Conservation (phyloP, 768 basidiomycete genomes). For the Rubroboletus pulcherrimus region DNA sequence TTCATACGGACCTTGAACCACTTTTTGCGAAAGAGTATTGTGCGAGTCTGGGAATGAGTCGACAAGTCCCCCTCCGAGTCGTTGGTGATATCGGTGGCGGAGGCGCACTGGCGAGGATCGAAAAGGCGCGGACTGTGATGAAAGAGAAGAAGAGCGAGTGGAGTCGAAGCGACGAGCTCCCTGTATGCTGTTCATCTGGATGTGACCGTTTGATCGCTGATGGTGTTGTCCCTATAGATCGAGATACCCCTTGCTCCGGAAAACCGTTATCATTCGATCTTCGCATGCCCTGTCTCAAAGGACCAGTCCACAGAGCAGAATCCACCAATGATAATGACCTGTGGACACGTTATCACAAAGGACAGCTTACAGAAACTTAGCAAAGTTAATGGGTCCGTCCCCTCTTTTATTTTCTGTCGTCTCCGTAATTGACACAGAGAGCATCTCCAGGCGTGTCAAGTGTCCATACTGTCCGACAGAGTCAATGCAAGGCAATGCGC, state of each 20-base stretch:
- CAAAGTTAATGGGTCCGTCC: slow-evolving; percentile 76
- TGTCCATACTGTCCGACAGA: slow-evolving; percentile 96
- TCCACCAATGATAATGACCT: slow-evolving; percentile 96
- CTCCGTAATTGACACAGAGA: background rate
- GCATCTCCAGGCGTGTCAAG: slow-evolving; percentile 70
- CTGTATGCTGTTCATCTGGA: slow-evolving; percentile 44
- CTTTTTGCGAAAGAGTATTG: slow-evolving; percentile 90
- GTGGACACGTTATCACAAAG: slow-evolving; percentile 92
- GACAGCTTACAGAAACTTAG: slow-evolving; percentile 88
- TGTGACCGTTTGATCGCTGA: background rate
- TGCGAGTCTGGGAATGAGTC: slow-evolving; percentile 80
- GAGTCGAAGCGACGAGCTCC: slow-evolving; percentile 84
- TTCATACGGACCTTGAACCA: slow-evolving; percentile 76
- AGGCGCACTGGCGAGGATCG: slow-evolving; percentile 86
- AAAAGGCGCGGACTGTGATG: slow-evolving; percentile 93
- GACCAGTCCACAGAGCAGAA: slow-evolving; percentile 92
- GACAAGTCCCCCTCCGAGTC: slow-evolving; percentile 82
- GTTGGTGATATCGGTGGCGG: slow-evolving; percentile 92
- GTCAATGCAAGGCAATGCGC: slow-evolving; percentile 50
- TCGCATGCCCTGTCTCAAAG: slow-evolving; percentile 96
- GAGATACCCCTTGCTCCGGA: slow-evolving; percentile 86
- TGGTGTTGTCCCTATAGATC: slow-evolving; percentile 51
- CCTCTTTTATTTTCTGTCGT: slow-evolving; percentile 8
- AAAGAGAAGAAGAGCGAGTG: slow-evolving; percentile 91
- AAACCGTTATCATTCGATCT: slow-evolving; percentile 94